Conservation (phyloP, 2,329 filamentous ascomycete genomes). For the Exophiala phaeomuriformis region DNA sequence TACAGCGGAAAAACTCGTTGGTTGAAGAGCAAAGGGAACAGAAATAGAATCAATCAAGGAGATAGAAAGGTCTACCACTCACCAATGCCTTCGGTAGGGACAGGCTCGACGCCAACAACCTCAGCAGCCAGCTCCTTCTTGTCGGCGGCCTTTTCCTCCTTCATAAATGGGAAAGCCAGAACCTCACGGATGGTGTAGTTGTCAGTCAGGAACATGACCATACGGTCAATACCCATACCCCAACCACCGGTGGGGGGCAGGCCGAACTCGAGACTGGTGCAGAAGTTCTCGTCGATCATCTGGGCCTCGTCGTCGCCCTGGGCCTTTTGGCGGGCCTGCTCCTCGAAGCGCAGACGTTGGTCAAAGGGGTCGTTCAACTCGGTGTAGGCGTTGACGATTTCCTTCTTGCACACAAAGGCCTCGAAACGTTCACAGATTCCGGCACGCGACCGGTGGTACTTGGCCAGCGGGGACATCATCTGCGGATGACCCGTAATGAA, state of each 20-base stretch:
- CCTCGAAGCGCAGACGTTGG: constrained; percentile 83
- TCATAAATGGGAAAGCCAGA: constrained; percentile 95
- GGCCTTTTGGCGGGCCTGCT: constrained; percentile 92
- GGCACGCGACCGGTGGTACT: constrained; percentile 74
- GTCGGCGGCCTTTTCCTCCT: constrained; percentile 57
- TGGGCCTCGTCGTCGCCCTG: constrained; percentile 97
- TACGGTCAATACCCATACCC: constrained; percentile 90
- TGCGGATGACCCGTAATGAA: constrained; percentile 79
- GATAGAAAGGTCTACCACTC: background rate
- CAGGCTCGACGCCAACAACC: constrained; percentile 38
- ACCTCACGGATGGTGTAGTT: constrained; percentile 97
- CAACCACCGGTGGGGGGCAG: constrained; percentile 91
- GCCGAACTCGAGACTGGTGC: constrained; percentile 79
- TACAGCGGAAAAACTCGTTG: too few relatives aligned
- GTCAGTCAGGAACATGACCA: constrained; percentile 93
- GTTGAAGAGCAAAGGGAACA: too few relatives aligned
- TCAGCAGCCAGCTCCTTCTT: constrained; percentile 50
- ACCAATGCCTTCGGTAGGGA: constrained; percentile 12
- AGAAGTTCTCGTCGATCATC: constrained; percentile 92
- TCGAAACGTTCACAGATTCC: constrained; percentile 96
- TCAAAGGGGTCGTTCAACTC: constrained; percentile 97
- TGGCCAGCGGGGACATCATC: constrained; percentile 93
- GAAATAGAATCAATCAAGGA: too few relatives aligned
- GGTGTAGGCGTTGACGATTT: constrained; percentile 94
- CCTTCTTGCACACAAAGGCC: constrained; percentile 94